A percentile compares a stretch with the other conserved stretches of the same genome.
phyloP scores from a whole-genome alignment of 2,329 filamentous ascomycete species.

The Phaeomoniella chlamydospora region DNA sequence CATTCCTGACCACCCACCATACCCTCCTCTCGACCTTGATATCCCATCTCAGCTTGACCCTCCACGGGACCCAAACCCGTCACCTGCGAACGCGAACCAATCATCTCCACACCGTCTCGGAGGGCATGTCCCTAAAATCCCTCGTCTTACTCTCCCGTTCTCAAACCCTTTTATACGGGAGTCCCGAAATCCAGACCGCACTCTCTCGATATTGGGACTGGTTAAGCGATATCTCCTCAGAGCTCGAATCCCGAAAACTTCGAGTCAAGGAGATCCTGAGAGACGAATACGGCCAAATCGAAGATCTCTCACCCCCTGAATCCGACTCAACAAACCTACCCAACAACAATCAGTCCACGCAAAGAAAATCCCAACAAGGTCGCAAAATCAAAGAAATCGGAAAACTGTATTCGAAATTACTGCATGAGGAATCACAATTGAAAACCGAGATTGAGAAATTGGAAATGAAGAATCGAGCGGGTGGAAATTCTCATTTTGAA shows the following conservation, averaged over 20 bases:
- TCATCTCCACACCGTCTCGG: slow-evolving; percentile 8
- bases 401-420: background rate
- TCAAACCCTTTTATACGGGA: too few relatives aligned
- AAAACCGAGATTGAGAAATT: background rate
- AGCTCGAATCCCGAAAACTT: too few relatives aligned
- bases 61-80: slow-evolving; percentile 8
- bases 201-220: too few relatives aligned
- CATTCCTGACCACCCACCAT: slow-evolving; percentile 3
- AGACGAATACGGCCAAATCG: too few relatives aligned
- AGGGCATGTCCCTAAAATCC: slow-evolving; percentile 9
- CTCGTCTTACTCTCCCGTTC: slow-evolving; percentile 6
- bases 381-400: background rate
- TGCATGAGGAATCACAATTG: background rate
- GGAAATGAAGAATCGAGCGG: too few relatives aligned
- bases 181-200: too few relatives aligned
- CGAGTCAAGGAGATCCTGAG: too few relatives aligned
- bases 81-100: slow-evolving; percentile 4
- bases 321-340: too few relatives aligned
- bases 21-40: slow-evolving; percentile 4
- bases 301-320: too few relatives aligned
- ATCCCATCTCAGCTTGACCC: slow-evolving; percentile 1
- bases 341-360: background rate
- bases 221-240: too few relatives aligned
- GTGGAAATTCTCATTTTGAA: too few relatives aligned
- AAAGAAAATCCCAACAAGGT: too few relatives aligned